Evolutionary conservation across 306 rosid genomes (phyloP).

Genomic region (Vicia faba): DNA sequence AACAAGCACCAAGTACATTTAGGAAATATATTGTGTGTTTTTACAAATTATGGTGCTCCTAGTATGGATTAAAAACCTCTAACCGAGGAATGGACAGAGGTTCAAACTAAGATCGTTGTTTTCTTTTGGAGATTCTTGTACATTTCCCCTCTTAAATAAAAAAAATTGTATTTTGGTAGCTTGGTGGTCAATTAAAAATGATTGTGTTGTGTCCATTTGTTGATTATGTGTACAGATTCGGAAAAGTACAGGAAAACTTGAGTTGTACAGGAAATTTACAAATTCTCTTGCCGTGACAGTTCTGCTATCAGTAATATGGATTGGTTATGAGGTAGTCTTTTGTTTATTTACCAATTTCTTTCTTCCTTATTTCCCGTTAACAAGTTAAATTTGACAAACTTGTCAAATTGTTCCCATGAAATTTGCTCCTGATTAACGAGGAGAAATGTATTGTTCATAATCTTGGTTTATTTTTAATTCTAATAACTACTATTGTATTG

Average conservation of each 20-base stretch:
- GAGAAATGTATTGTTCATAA: slow-evolving; percentile 14
- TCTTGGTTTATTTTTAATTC: background rate
- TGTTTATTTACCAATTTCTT: background rate
- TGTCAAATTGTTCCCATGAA: slow-evolving; percentile 24
- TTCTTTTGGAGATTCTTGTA: slow-evolving; percentile 26
- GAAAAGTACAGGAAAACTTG: slow-evolving; percentile 67
- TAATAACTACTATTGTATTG: slow-evolving; percentile 4
- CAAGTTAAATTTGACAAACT: slow-evolving; percentile 1
- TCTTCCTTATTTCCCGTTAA: background rate
- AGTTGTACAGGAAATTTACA: slow-evolving; percentile 78
- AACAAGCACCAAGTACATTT: background rate
- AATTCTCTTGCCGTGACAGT: slow-evolving; percentile 77
- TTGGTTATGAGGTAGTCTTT: slow-evolving; percentile 68
- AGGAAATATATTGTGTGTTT: slow-evolving; percentile 14
- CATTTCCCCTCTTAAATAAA: background rate
- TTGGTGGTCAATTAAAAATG: slow-evolving; percentile 15
- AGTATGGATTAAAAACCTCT: slow-evolving; percentile 13
- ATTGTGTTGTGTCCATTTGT: slow-evolving; percentile 20
- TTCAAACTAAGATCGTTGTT: slow-evolving; percentile 21
- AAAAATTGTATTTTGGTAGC: slow-evolving; percentile 26
- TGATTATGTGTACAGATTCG: slow-evolving; percentile 49
- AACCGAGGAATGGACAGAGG: slow-evolving; percentile 16
- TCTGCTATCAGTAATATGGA: slow-evolving; percentile 71
- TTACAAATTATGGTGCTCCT: background rate
- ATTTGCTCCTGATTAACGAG: slow-evolving; percentile 9